Evolutionary conservation across 495 filamentous ascomycete genomes (phyloP), one percentile per base, ranked within the genome.

Genomic region (Thermothielavioides terrestris): DNA sequence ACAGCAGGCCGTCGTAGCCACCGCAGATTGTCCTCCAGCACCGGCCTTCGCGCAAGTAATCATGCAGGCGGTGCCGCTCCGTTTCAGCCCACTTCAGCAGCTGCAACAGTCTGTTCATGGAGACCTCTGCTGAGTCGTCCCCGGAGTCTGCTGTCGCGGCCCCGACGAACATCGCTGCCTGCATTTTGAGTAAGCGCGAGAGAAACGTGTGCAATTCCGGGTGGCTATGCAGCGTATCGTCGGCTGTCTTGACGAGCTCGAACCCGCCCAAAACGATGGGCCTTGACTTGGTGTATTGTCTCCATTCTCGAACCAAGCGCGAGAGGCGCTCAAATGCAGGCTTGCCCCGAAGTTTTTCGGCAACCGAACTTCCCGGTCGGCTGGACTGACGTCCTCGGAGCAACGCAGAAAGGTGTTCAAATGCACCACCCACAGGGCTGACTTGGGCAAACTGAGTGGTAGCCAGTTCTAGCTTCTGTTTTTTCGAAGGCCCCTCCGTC

Each of bases 21-120:
- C 54, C 49, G 30, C 58, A 63, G 9, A 65, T 50, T 1, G 60
- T 55, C 8, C 31, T 55, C 62, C 62, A 65, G 44, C 62, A 65
- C 28, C 56, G 63, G 2, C 62, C 62, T 35, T 65, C 62, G 14
- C 60, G 62, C 10, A 65, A 26, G 32, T 52, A 58, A 20, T 61
- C 58, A 22, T 63, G 38, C 6, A 65, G 54, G 21, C 44, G 44
- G 36, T 42, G 11, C 28, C 54, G 53, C 8, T 53, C 21, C 6
- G 38, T 27, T 9, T 54, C 50, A 15, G 36, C 40, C 62, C 62
- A 63, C n/a, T 40, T 44, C 6, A 65, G 52, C 23, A 45, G 46
- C 4, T 26, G 30, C 35, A 62, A 28, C 26, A 63, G 41, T 6
- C 27, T 35, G n/a, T 53, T 36, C 21, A 42, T 52, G 28, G 15